These are phyloP conservation scores for Vigna mungo DNA, from an alignment of 306 rosid species.

Conservation along the genomic window DNA sequence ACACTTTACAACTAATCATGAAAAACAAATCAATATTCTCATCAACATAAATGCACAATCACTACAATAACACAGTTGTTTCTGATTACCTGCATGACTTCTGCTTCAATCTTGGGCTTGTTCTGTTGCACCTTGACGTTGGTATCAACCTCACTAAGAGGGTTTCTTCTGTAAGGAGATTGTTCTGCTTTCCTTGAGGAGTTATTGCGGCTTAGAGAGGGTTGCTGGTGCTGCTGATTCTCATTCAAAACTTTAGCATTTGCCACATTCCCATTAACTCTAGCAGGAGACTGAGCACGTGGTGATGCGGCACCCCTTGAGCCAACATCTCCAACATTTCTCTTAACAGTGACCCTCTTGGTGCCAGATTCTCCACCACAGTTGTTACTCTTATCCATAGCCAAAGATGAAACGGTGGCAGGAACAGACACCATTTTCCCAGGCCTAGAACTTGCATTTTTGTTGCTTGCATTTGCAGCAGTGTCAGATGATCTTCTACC, in stretches of 20 bases:
- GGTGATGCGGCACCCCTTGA: slow-evolving; percentile 78
- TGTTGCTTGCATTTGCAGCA: slow-evolving; percentile 37
- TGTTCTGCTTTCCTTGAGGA: slow-evolving; percentile 86
- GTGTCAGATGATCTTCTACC: slow-evolving; percentile 74
- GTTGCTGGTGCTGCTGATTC: slow-evolving; percentile 60
- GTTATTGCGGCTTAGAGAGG: slow-evolving; percentile 85
- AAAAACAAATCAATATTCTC: not conserved
- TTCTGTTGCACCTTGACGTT: slow-evolving; percentile 53
- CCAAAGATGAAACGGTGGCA: slow-evolving; percentile 77
- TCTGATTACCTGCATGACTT: slow-evolving; percentile 62
- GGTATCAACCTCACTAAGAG: slow-evolving; percentile 79
- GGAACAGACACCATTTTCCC: slow-evolving; percentile 98
- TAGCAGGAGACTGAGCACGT: slow-evolving; percentile 78
- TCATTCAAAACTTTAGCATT: slow-evolving; percentile 50
- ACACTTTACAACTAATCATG: not conserved
- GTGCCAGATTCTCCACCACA: slow-evolving; percentile 57
- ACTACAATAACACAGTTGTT: not conserved
- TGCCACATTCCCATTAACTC: slow-evolving; percentile 49
- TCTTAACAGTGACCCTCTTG: slow-evolving; percentile 76
- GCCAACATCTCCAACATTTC: slow-evolving; percentile 71
- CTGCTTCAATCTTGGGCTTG: slow-evolving; percentile 53
- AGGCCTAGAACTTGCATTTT: slow-evolving; percentile 52
- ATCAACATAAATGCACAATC: not conserved
- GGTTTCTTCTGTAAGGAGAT: slow-evolving; percentile 90
- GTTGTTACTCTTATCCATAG: slow-evolving; percentile 83